phyloP scores from a whole-genome alignment of 192 early-diverging fungal species.

The Gaertneriomyces semiglobifer region DNA sequence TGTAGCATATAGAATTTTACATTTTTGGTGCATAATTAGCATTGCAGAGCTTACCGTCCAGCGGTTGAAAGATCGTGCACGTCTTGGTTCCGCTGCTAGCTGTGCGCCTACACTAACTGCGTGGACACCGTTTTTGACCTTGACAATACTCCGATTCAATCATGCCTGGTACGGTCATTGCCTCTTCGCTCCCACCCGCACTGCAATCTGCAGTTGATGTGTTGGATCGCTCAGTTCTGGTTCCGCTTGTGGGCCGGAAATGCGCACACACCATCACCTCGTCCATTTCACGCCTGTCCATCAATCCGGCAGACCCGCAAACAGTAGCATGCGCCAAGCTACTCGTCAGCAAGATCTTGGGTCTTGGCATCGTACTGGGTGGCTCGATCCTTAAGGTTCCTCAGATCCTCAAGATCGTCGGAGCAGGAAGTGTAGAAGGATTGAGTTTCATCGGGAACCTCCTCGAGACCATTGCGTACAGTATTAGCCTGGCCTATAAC shows the following conservation, averaged over 20 bases:
- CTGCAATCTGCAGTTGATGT: too few species aligned
- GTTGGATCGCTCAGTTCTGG: constrained; percentile 16
- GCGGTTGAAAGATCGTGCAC: too few species aligned
- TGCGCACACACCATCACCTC: constrained; percentile 65
- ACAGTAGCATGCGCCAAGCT: constrained; percentile 70
- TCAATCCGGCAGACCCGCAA: constrained; percentile 59
- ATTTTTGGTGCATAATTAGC: too few species aligned
- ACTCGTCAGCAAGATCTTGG: constrained; percentile 83
- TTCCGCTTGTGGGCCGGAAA: constrained; percentile 72
- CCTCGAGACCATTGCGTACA: constrained; percentile 78
- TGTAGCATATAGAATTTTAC: too few species aligned
- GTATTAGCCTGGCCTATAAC: constrained; percentile 84
- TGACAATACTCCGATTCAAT: too few species aligned
- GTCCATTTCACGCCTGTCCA: constrained; percentile 37
- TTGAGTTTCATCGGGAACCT: constrained; percentile 76
- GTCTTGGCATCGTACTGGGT: constrained; percentile 89
- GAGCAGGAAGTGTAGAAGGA: constrained; percentile 67
- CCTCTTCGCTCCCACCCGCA: too few species aligned
- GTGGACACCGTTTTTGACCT: too few species aligned
- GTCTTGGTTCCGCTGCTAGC: too few species aligned
- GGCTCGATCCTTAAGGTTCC: constrained; percentile 94
- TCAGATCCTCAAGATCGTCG: constrained; percentile 89
- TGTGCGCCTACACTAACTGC: too few species aligned
- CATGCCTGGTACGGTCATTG: too few species aligned
- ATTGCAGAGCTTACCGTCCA: too few species aligned